A percentile compares a stretch with the other conserved stretches of the same genome.
These are phyloP conservation scores for Carallia brachiata DNA, from an alignment of 345 rosid species.

Conservation along the genomic window DNA sequence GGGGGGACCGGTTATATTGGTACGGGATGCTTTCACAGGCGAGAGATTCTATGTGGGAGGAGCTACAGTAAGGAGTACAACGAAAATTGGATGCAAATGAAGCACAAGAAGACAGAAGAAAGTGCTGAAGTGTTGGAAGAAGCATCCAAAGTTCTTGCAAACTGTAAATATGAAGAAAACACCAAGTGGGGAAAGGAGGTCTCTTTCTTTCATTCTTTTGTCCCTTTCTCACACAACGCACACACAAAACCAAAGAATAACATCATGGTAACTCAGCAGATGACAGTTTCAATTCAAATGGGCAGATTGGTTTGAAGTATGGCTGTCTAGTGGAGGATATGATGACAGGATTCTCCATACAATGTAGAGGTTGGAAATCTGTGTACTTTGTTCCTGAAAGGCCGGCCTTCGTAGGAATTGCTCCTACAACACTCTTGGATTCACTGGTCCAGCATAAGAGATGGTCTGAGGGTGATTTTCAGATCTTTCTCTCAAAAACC, in stretches of 20 bases:
- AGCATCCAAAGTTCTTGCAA: constrained; percentile 27
- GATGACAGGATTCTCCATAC: constrained; percentile 1
- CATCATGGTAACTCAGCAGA: neutral
- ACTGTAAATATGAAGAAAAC: constrained; percentile 26
- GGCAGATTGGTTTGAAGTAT: neutral
- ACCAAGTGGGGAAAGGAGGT: constrained; percentile 36
- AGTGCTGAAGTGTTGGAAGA: constrained; percentile 18
- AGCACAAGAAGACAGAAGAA: neutral
- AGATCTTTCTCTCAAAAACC: no score
- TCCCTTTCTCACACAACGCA: neutral
- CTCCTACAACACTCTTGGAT: no score
- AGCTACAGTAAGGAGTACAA: constrained; percentile 10
- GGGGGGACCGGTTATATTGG: constrained; percentile 35
- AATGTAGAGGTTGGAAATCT: neutral
- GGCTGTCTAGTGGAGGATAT: neutral
- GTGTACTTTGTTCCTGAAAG: no score
- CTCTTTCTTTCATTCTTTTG: neutral
- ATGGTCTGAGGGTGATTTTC: no score
- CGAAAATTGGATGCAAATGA: neutral
- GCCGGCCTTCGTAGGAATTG: no score
- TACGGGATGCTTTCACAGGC: constrained; percentile 9
- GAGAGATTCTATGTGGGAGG: constrained; percentile 21
- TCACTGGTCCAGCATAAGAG: no score
- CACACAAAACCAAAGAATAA: neutral
- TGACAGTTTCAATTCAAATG: neutral